Base-by-base conservation (phyloP, 2,329 filamentous ascomycete genomes). In the Colletotrichum salicis region DNA sequence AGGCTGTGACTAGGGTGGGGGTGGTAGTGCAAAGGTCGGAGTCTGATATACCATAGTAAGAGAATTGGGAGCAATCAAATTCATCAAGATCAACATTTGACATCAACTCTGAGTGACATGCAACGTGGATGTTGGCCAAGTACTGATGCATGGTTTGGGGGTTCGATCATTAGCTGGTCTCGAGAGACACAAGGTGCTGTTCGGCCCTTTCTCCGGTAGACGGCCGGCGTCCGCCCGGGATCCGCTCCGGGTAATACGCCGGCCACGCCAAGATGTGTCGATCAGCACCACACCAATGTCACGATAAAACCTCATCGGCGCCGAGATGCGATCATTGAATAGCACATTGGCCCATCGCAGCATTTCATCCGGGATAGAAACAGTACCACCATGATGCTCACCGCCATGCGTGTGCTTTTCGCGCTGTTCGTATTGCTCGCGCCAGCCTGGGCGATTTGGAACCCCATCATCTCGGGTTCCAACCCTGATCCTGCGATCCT, bases 401-500 rank as follows among this genome's bases (percentile, higher is more conserved):
- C 33, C 19, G 41, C 41, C 27, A 19, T 27, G 29, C 54, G 15
- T 57, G 19, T n/a, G 27, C 29, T 57, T 5, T 31, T 57, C 15
- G 19, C 35, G 13, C 4, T 29, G 3, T n/a, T 24, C 41, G 45
- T 60, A 2, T 35, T 61, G 12, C 54, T 31, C 10, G 29, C 19
- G 2, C 33, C 60, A 8, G n/a, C 33, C 1, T n/a, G n/a, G 4
- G 67, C 70, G 11, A 59, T 63, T 24, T 67, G 74, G 55, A 78
- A 88, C 73, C 86, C 86, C 1, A 86, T 89, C 24, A 79, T 89
- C 37, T 83, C 86, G 1, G 87, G 87, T 19, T 88, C 86, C 77
- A 88, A 89, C 69, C 84, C 87, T 13, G 87, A 89, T 73, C 86
- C 87, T 0, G 87, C 86, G 1, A 84, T 89, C 51, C 74, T 88